Evolutionary conservation across 768 basidiomycete genomes (phyloP), one percentile per base, ranked within the genome.

Genomic region (Calocybe gangraenosa): DNA sequence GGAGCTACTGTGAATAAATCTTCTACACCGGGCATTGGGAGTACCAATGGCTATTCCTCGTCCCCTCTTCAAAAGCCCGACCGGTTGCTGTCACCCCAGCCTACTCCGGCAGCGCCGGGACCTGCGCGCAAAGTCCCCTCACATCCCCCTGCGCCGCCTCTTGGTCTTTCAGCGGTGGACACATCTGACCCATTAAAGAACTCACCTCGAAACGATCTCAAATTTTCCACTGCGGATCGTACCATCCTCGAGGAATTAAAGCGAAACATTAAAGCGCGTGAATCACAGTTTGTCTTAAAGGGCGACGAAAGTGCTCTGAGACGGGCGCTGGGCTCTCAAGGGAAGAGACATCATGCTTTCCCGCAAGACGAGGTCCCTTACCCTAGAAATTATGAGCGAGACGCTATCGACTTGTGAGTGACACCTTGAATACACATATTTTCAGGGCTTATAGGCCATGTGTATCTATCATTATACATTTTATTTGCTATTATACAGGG

Each of bases 321-420:
- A 8, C 58, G 59, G 10, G 65, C 56, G 6, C 58, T 63, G 13
- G 53, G 58, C 9, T 53, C 57, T 38, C 49, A 56, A 4, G 73
- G 73, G 11, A 75, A 75, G 58, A 75, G 72, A 49, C 76, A 86
- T 47, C 84, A 87, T 60, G 68, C 76, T 11, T 79, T 68, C 53
- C 50, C 59, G 4, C 57, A 59, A 30, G 57, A 68, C 13, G 73
- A 76, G 37, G 84, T 81, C 3, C 84, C 86, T 10, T 88, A 86
- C 58, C 84, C 86, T 7, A 69, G 81, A 50, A 78, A 73, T 55
- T 87, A 84, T 55, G 82, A 80, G 46, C 64, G 74, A 14, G 71
- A 76, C 23, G 76, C 79, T 31, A 58, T 86, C 19, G 86, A 87
- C 64, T 57, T 82, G 85, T 87, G 58, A 69, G 84, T 77, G 9